A percentile compares a stretch with the other conserved stretches of the same genome.
Conservation (phyloP, 192 early-diverging fungal species). For the Kickxella alabastrina region DNA sequence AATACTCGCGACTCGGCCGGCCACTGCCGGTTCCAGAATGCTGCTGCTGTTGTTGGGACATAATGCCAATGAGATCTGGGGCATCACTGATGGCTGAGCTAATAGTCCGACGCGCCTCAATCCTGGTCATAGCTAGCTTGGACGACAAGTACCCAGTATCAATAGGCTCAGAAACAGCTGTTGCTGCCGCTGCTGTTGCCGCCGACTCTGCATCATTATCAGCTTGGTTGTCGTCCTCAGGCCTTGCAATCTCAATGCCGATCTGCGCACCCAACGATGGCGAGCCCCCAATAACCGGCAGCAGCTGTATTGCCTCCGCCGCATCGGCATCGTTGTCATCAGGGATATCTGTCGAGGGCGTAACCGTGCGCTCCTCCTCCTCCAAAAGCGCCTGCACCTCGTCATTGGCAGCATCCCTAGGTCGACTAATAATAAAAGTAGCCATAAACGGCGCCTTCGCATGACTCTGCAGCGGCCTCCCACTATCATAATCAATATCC, state of each 20-base stretch:
- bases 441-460: conserved; percentile 99
- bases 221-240: not conserved
- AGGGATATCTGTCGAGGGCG: conserved; percentile 6
- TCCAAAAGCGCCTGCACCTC: conserved; percentile 54
- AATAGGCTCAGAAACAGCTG: conserved; percentile 3
- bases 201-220: not conserved
- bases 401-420: conserved; percentile 55
- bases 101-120: conserved; percentile 22
- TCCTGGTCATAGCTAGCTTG: conserved; percentile 29
- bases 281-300: conserved; percentile 12
- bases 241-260: conserved; percentile 1
- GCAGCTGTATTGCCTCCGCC: not conserved
- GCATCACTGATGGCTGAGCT: conserved; percentile 44
- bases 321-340: not conserved
- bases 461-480: conserved; percentile 92
- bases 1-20: conserved; percentile 28
- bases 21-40: not conserved
- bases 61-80: conserved; percentile 47
- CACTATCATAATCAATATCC: conserved; percentile 92
- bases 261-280: conserved; percentile 9
- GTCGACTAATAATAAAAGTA: conserved; percentile 83
- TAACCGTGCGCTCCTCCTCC: conserved; percentile 38
- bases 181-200: not conserved
- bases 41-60: conserved; percentile 1
- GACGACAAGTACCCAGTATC: conserved; percentile 22